Base-by-base conservation (phyloP, 2,329 filamentous ascomycete species). In the Aspergillus pseudonomiae region DNA sequence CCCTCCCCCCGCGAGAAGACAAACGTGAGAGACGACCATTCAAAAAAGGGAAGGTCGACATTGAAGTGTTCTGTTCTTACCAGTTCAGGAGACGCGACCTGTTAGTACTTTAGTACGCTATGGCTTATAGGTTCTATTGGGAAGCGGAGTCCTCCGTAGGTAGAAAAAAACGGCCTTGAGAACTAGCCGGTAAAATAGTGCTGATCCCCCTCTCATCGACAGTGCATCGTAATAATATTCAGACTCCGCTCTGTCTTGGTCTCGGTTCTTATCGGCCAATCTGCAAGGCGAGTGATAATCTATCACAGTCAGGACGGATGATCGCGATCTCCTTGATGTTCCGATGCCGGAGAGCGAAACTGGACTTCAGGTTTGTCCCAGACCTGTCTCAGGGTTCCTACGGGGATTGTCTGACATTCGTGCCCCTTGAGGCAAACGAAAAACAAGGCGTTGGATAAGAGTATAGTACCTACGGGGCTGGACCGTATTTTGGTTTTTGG, bases 181-280 rank as follows among this genome's bases (percentile, higher is more conserved):
- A 26, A 16, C 19, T 26, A 3, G 10, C 24, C 26, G 14, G 46
- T 26, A 50, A 28, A 50, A 11, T 3, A 19, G 16, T 50, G 16
- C 26, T 50, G 46, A 50, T 50, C 46, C 14, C 46, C 46, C 46
- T n/a, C 50, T 41, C 6, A 24, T 24, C 32, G 52, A n/a, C 21
- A 39, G 52, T 55, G 39, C 34, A 55, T 55, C 52, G 32, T 55
- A 55, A 55, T 39, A 39, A 21, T n/a, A 52, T n/a, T 12, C 28
- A 32, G 28, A 19, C 28, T 55, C 52, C 52, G 52, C 52, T 26
- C 6, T n/a, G 3, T 39, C 52, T 55, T 55, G 12, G 30, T 16
- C 39, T n/a, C 52, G 48, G 32, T 28, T 21, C 32, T 55, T 55
- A 55, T 55, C 52, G 19, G 7, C n/a, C 52, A 55, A 55, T 55